Evolutionary conservation across 2,329 filamentous ascomycete species (phyloP), one percentile per base, ranked within the genome.

Genomic region (Cordyceps tenuipes): DNA sequence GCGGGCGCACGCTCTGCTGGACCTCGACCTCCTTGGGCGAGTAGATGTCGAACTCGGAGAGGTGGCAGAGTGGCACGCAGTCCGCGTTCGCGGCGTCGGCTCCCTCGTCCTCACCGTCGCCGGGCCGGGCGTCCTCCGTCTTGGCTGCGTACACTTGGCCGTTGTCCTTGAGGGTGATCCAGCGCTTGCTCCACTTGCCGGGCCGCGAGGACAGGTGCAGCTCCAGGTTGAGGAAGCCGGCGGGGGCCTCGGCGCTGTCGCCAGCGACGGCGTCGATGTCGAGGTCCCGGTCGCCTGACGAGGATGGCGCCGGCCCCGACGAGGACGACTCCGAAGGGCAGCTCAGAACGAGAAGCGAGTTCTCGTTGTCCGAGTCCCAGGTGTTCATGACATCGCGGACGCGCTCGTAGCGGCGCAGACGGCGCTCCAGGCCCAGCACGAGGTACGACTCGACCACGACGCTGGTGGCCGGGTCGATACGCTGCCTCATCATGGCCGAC

Each of bases 41-140:
- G 74, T 97, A 97, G 53, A 97, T 88, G 69, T 97, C 93, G 71
- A 93, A 97, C 72, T 97, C 92, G 2, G 90, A 91, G 52, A 97
- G 72, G 73, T 96, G 91, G 71, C 90, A 96, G 39, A 96, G 77
- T 63, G 83, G 87, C 13, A 79, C 74, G 36, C 81, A 77, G 57
- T 92, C 29, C 29, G 29, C 29, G 29, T 29, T 5, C 3, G 4
- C 29, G 29, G 23, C 23, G 23, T 4, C 23, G 23, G n/a, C n/a
- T n/a, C 23, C 23, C 23, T 23, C 23, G 23, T 23, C 23, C 23
- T 29, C 88, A 70, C 91, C 90, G 52, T 86, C 83, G 1, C 76
- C 75, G 4, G 77, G 70, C 61, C 79, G 81, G 13, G 84, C 78
- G n/a, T 81, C 76, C 1, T 77, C 69, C 65, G 89, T 91, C 73